Conservation (phyloP, 345 rosid species). For the Turnera subulata region DNA sequence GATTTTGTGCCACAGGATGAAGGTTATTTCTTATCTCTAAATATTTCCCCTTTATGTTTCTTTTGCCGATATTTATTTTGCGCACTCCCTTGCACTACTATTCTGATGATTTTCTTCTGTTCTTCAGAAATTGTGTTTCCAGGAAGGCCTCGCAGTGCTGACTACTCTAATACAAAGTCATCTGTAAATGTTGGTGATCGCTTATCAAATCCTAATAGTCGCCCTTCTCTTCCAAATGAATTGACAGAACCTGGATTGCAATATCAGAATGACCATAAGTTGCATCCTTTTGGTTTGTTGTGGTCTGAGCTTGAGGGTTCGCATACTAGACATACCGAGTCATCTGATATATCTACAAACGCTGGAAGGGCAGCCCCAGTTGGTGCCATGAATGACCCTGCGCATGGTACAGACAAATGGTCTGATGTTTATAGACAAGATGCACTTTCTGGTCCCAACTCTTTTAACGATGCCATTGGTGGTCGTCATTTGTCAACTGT, state of each 20-base stretch:
- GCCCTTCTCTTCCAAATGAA: slow-evolving; percentile 29
- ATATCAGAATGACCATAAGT: slow-evolving; percentile 37
- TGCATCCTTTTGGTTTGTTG: slow-evolving; percentile 57
- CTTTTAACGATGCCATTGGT: slow-evolving; percentile 37
- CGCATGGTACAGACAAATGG: slow-evolving; percentile 37
- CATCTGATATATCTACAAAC: slow-evolving; percentile 32
- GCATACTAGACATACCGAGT: slow-evolving; percentile 30
- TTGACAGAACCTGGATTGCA: slow-evolving; percentile 26
- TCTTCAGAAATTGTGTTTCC: slow-evolving; percentile 59
- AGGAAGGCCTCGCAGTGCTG: slow-evolving; percentile 48
- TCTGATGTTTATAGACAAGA: slow-evolving; percentile 41
- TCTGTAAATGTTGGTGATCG: slow-evolving; percentile 23
- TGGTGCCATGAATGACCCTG: slow-evolving; percentile 32
- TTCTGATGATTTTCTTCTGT: neutral
- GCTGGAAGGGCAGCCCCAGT: slow-evolving; percentile 30
- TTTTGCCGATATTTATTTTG: too few relatives aligned
- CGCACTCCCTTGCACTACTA: neutral
- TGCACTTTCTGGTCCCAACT: slow-evolving; percentile 26
- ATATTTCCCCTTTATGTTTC: too few relatives aligned
- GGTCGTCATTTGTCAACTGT: slow-evolving; percentile 30
- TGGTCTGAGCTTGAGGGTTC: slow-evolving; percentile 63
- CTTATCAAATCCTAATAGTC: slow-evolving; percentile 18
- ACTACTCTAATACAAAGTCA: slow-evolving; percentile 28
- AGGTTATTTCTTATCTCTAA: slow-evolving; percentile 26
- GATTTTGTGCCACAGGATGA: slow-evolving; percentile 50